Evolutionary conservation across 2,329 filamentous ascomycete genomes (phyloP), one percentile per base, ranked within the genome.

Genomic region (Monosporascus sp.): DNA sequence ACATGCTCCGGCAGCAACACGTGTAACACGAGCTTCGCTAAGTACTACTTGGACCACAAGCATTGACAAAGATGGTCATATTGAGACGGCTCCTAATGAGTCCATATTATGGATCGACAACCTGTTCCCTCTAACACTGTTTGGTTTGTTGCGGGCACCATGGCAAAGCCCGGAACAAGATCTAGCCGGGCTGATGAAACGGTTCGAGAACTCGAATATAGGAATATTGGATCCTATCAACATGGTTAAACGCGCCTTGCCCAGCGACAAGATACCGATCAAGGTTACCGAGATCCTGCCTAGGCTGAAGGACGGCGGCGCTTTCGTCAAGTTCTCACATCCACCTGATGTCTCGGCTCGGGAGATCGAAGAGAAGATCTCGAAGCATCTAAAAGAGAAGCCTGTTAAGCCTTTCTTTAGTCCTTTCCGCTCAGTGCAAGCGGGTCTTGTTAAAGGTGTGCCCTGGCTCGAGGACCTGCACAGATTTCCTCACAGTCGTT

Each of bases 401-500:
- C 87, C 87, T 0, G 81, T 96, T 38, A 89, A 85, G 56, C 92
- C 93, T 3, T 96, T 92, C 89, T 97, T 94, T 75, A 95, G 87
- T 61, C 91, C 91, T 0, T 86, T 96, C 59, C 79, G 83, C 22
- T 74, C 80, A 15, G 86, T 96, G 53, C 80, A 82, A 48, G 84
- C 85, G 3, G 84, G 85, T 24, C 74, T 91, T 7, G 94, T 99
- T 2, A 78, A 83, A 52, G 94, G 94, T 9, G 83, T 86, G 22
- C 94, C 94, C 0, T 99, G 94, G 94, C 80, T 97, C 3, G 94
- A 97, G 65, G 94, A 99, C 67, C 74, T 99, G 27, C 88, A 90
- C 61, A 83, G 91, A 7, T 85, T 91, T 49, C 94, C 94, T 0
- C 90, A 86, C 53, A 78, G 77, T 41, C 80, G 89, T 27, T 65